Conservation (phyloP, 2,329 filamentous ascomycete species). For the Lecanosticta acicola region DNA sequence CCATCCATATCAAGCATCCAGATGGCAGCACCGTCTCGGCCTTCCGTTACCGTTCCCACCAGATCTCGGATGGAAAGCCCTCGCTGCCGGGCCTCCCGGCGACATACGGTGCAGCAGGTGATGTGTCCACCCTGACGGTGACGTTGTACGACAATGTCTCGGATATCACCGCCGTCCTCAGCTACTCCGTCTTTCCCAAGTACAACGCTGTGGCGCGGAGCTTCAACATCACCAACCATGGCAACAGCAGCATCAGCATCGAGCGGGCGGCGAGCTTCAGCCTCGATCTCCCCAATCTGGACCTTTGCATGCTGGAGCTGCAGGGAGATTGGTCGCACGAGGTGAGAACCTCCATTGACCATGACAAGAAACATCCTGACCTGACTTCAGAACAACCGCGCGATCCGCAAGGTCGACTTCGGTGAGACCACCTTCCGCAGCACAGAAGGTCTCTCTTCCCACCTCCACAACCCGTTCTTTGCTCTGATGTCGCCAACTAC, state of each 20-base stretch:
- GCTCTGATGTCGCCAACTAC: slow-evolving; percentile 52
- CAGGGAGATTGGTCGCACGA: slow-evolving; percentile 60
- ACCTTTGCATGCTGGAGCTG: slow-evolving; percentile 58
- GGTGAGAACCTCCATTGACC: background rate
- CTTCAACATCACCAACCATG: slow-evolving; percentile 57
- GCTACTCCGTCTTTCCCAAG: slow-evolving; percentile 58
- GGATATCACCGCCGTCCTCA: slow-evolving; percentile 53
- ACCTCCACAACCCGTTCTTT: slow-evolving; percentile 61
- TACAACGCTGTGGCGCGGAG: slow-evolving; percentile 58
- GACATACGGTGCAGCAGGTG: slow-evolving; percentile 51
- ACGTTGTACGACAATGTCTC: slow-evolving; percentile 56
- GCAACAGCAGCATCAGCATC: slow-evolving; percentile 37
- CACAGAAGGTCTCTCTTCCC: slow-evolving; percentile 57
- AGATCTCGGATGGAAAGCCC: slow-evolving; percentile 54
- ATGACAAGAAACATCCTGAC: slow-evolving; percentile 1
- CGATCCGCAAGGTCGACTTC: slow-evolving; percentile 52
- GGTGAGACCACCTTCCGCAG: slow-evolving; percentile 55
- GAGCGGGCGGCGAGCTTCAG: slow-evolving; percentile 54
- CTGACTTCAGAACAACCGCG: slow-evolving; percentile 43
- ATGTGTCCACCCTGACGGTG: slow-evolving; percentile 56
- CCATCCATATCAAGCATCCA: slow-evolving; percentile 55
- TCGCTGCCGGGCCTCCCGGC: slow-evolving; percentile 52
- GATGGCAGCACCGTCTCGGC: slow-evolving; percentile 55
- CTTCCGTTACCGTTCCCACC: slow-evolving; percentile 54
- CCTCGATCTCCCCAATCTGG: slow-evolving; percentile 55